Conservation (phyloP, 1,284 basidiomycete genomes). For the Ceraceosorus guamensis region DNA sequence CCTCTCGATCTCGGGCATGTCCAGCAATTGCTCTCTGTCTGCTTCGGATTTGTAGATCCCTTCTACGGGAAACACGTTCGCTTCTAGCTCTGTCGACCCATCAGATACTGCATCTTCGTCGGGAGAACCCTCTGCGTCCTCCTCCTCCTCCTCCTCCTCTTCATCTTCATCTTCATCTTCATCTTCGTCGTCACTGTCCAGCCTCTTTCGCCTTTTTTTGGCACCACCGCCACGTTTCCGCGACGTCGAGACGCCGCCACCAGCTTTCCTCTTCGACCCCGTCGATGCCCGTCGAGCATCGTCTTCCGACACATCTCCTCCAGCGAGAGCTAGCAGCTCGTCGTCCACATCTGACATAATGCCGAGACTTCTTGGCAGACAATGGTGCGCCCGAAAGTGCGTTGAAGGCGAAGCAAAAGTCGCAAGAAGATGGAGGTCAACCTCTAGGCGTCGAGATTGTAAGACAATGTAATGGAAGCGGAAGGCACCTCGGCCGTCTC, state of each 20-base stretch:
- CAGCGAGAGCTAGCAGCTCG: conserved; percentile 63
- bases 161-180: conserved; percentile 15
- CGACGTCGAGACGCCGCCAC: conserved; percentile 48
- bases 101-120: conserved; percentile 13
- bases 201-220: not conserved
- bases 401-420: too few species aligned
- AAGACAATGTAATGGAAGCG: too few species aligned
- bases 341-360: conserved; percentile 53
- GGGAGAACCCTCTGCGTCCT: conserved; percentile 10
- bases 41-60: conserved; percentile 77
- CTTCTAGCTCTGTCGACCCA: too few species aligned
- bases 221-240: not conserved
- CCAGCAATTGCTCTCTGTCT: conserved; percentile 73
- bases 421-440: too few species aligned
- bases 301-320: conserved; percentile 52
- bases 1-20: conserved; percentile 76
- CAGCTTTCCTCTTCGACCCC: too few species aligned
- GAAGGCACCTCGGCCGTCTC: too few species aligned
- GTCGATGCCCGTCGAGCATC: conserved; percentile 52
- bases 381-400: too few species aligned
- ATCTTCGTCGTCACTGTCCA: conserved; percentile 27
- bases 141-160: conserved; percentile 2
- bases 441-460: too few species aligned
- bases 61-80: conserved; percentile 79
- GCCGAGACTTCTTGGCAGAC: too few species aligned